Conservation (phyloP, 2,329 filamentous ascomycete species). For the Cercospora sp. region DNA sequence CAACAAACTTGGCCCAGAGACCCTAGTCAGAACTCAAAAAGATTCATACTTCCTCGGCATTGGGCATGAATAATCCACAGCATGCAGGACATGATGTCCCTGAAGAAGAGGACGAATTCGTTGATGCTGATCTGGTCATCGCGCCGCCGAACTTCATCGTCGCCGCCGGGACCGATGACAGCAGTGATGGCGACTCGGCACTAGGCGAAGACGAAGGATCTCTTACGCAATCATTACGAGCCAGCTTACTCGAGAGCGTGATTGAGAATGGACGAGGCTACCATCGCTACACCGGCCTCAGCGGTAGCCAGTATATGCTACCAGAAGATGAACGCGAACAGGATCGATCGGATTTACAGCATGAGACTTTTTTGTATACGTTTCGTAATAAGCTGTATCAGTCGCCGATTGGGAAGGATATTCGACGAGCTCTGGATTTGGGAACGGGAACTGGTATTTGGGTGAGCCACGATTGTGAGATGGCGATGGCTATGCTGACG, state of each 20-base stretch:
- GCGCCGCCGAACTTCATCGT: conserved; percentile 5
- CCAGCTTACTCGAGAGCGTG: conserved; percentile 9
- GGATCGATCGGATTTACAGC: conserved; percentile 33
- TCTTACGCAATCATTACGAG: conserved; percentile 7
- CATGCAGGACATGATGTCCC: background rate
- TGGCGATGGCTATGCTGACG: conserved; percentile 30
- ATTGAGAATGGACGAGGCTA: conserved; percentile 20
- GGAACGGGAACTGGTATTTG: conserved; percentile 54
- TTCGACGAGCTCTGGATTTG: conserved; percentile 49
- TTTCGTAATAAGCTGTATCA: conserved; percentile 40
- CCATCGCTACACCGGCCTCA: conserved; percentile 30
- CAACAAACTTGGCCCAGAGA: background rate
- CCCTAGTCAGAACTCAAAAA: background rate
- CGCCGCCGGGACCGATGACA: conserved; percentile 1
- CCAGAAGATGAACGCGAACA: conserved; percentile 36
- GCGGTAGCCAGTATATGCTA: conserved; percentile 30
- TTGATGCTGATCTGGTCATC: conserved; percentile 1
- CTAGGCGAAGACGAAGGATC: conserved; percentile 3
- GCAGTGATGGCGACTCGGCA: conserved; percentile 14
- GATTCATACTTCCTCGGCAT: background rate
- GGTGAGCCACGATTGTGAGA: conserved; percentile 27
- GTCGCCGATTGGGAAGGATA: conserved; percentile 41
- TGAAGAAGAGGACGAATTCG: background rate
- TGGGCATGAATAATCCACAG: background rate
- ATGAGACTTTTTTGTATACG: conserved; percentile 33